Evolutionary conservation across 495 filamentous ascomycete species (phyloP).

Genomic region (Amorphotheca resinae): DNA sequence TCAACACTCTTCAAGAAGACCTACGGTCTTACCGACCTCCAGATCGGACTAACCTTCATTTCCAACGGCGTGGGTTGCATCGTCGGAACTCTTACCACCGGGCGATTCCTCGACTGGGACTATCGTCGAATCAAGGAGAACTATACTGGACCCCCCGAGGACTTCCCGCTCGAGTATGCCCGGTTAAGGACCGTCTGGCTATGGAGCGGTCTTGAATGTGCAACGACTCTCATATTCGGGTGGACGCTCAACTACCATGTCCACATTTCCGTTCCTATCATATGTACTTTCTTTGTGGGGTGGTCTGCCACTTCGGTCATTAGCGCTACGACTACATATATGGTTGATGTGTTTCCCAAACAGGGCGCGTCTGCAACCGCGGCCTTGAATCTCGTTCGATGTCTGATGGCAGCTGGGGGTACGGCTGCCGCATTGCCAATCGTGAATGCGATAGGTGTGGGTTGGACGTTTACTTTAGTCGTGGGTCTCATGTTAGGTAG

Average conservation of each 20-base stretch:
- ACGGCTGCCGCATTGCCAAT: constrained; percentile 27
- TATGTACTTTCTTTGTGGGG: constrained; percentile 30
- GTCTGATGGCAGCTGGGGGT: constrained; percentile 28
- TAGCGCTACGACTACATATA: constrained; percentile 27
- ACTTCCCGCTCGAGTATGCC: constrained; percentile 27
- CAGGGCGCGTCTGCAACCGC: constrained; percentile 28
- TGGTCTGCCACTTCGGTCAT: constrained; percentile 29
- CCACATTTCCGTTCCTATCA: constrained; percentile 21
- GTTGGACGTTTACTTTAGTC: constrained; percentile 22
- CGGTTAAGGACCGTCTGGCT: constrained; percentile 27
- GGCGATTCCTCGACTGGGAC: constrained; percentile 38
- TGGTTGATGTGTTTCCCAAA: constrained; percentile 29
- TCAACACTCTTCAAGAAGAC: constrained; percentile 42
- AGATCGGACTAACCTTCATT: constrained; percentile 48
- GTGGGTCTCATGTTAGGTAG: constrained; percentile 1
- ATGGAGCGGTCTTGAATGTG: constrained; percentile 24
- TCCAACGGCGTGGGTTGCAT: constrained; percentile 54
- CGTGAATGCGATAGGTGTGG: constrained; percentile 25
- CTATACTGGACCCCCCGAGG: constrained; percentile 20
- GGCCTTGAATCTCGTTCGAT: constrained; percentile 29
- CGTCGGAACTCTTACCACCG: constrained; percentile 50
- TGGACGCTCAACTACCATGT: constrained; percentile 23
- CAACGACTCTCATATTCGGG: constrained; percentile 28
- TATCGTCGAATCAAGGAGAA: constrained; percentile 32
- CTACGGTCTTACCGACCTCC: constrained; percentile 49